phyloP scores from a whole-genome alignment of 2,329 filamentous ascomycete genomes.

The Calonectria henricotiae region DNA sequence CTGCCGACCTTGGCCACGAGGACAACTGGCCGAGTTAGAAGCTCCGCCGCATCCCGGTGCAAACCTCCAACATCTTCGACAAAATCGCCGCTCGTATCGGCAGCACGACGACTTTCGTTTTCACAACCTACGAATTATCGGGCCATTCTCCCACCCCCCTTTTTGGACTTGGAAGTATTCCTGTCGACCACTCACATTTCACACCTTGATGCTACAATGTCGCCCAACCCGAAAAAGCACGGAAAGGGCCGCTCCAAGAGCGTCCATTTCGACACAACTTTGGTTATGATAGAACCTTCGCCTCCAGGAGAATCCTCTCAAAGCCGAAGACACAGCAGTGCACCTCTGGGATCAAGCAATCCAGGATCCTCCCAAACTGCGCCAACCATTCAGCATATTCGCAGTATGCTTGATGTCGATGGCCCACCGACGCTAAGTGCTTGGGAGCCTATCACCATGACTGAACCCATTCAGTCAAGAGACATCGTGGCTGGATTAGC shows the following conservation, averaged over 20 bases:
- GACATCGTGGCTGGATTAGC: constrained; percentile 32
- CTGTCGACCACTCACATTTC: constrained; percentile 44
- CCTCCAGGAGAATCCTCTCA: constrained; percentile 39
- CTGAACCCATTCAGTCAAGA: constrained; percentile 61
- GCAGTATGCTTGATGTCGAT: constrained; percentile 72
- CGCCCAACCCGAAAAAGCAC: constrained; percentile 63
- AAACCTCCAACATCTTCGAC: constrained; percentile 39
- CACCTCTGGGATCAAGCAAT: constrained; percentile 37
- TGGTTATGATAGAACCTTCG: constrained; percentile 40
- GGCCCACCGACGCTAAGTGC: constrained; percentile 64
- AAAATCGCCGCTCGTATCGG: constrained; percentile 52
- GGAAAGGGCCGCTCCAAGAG: constrained; percentile 66
- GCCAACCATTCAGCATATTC: constrained; percentile 57
- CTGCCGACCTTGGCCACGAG: constrained; percentile 46
- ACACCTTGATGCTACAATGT: constrained; percentile 58
- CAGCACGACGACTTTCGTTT: constrained; percentile 59
- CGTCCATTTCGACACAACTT: constrained; percentile 64
- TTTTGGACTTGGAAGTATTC: constrained; percentile 56
- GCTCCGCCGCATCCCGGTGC: constrained; percentile 28
- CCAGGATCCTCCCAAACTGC: not conserved
- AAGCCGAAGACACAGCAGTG: constrained; percentile 57
- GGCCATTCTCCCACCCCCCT: constrained; percentile 56
- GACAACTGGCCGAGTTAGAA: constrained; percentile 37
- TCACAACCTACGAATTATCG: constrained; percentile 66
- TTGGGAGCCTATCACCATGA: constrained; percentile 64